Base-by-base conservation (phyloP, 768 basidiomycete species). In the Suillus plorans region DNA sequence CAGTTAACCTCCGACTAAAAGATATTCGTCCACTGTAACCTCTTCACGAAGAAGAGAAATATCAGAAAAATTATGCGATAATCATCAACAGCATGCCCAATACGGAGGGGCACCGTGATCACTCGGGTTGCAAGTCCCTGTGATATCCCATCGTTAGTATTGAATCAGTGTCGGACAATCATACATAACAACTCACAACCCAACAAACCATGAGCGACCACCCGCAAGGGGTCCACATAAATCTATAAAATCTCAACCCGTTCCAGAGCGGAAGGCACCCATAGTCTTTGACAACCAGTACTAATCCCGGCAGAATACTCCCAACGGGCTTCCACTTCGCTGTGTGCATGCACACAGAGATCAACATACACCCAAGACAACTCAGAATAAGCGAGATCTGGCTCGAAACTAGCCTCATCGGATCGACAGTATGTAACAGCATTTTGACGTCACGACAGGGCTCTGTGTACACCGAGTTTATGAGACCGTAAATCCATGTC, bases 21-120 rank as follows among this genome's bases (percentile, higher is more conserved):
- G 9, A 28, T 31, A 31, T 53, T 53, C 5, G 52, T 31, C 28
- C 18, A 52, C 16, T 5, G 16, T 31, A 5, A 50, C 58, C 44
- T 72, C 74, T 74, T 76, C 77, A 60, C 74, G 70, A 80, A 74
- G 76, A 77, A 74, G 75, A 74, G 55, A 61, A 53, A 62, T 10
- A 31, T 31, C 31, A 49, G 45, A 79, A 77, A 78, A 76, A 78
- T 78, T 78, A 63, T 69, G 75, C 75, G 69, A 70, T 63, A 37
- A 61, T 47, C 56, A 52, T 18, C 31, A 42, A 55, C 37, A 59
- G 34, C 4, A 2, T 18, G 64, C 41, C 60, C 14, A 42, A 58
- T n/a, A 59, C 18, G 28, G 60, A 55, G 8, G 49, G 53, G 13
- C 9, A 22, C 34, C 12, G n/a, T n/a, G n/a, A 6, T 61, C 52